These are phyloP conservation scores for Trichoderma simmonsii DNA, from an alignment of 2,329 filamentous ascomycete genomes.

Conservation along the genomic window DNA sequence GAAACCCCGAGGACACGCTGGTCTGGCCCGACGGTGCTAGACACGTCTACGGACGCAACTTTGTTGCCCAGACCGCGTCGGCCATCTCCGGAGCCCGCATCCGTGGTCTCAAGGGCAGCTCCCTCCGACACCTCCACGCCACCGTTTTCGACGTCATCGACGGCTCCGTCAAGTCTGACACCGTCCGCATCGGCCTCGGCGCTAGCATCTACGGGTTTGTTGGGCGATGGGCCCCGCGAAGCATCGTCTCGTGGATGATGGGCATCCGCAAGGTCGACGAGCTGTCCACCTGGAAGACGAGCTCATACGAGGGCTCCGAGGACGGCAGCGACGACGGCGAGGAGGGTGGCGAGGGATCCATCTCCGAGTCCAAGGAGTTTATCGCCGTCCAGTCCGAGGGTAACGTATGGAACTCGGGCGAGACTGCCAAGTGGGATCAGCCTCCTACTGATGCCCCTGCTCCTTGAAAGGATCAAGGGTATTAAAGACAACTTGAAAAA, in stretches of 20 bases:
- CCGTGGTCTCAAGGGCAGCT: slow-evolving; percentile 64
- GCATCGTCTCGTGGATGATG: slow-evolving; percentile 91
- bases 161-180: slow-evolving; percentile 55
- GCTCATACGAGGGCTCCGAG: slow-evolving; percentile 38
- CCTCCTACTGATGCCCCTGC: slow-evolving; percentile 2
- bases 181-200: slow-evolving; percentile 79
- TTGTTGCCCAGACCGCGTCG: slow-evolving; percentile 52
- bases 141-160: slow-evolving; percentile 88
- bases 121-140: slow-evolving; percentile 75
- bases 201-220: slow-evolving; percentile 82
- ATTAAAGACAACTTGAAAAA: neutral
- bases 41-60: slow-evolving; percentile 61
- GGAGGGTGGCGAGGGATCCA: slow-evolving; percentile 19
- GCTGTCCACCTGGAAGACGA: slow-evolving; percentile 52
- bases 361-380: slow-evolving; percentile 44
- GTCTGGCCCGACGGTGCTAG: slow-evolving; percentile 62
- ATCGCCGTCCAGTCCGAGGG: slow-evolving; percentile 45
- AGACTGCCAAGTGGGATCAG: slow-evolving; percentile 29
- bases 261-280: slow-evolving; percentile 65
- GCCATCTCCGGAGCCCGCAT: slow-evolving; percentile 55
- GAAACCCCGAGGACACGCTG: slow-evolving; percentile 47
- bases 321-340: slow-evolving; percentile 37
- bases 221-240: slow-evolving; percentile 72
- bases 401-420: slow-evolving; percentile 42
- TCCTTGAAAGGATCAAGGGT: neutral